Evolutionary conservation across 495 filamentous ascomycete species (phyloP).

Genomic region (Penicillium mononematosum): DNA sequence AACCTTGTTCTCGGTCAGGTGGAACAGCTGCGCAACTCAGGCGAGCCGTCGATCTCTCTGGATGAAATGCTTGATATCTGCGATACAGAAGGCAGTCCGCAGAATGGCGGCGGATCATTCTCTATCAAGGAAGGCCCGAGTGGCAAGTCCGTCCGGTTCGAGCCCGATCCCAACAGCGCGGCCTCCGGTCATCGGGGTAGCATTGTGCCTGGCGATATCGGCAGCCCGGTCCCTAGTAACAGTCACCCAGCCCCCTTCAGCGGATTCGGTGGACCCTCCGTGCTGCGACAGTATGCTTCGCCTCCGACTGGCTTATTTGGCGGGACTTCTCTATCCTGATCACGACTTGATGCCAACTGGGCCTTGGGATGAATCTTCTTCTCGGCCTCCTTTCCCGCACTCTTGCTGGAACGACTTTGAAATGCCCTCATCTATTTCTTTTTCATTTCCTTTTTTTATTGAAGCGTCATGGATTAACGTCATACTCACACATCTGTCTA

Average conservation of each 20-base stretch:
- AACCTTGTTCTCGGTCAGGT: conserved; percentile 64
- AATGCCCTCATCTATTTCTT: conserved; percentile 11
- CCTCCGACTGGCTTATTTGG: conserved; percentile 41
- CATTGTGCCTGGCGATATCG: conserved; percentile 51
- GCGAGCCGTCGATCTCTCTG: conserved; percentile 59
- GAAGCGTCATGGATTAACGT: conserved; percentile 36
- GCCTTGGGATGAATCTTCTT: background rate
- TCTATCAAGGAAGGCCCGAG: conserved; percentile 55
- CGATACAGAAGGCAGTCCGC: conserved; percentile 81
- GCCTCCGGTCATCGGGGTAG: conserved; percentile 41
- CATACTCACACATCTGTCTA: conserved; percentile 21
- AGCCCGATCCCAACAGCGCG: conserved; percentile 50
- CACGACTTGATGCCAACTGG: conserved; percentile 7
- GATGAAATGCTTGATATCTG: conserved; percentile 84
- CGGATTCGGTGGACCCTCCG: conserved; percentile 38
- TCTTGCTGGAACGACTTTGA: conserved; percentile 23
- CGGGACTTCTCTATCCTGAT: conserved; percentile 16
- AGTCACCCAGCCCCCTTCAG: conserved; percentile 44
- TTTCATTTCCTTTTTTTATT: conserved; percentile 18
- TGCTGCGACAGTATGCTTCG: conserved; percentile 42
- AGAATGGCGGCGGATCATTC: conserved; percentile 89
- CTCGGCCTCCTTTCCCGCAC: conserved; percentile 6
- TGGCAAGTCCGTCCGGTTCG: conserved; percentile 60
- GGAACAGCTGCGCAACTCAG: conserved; percentile 53
- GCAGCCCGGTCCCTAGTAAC: conserved; percentile 47